Evolutionary conservation across 345 rosid species (phyloP), one percentile per base, ranked within the genome.

Genomic region (Aethionema arabicum): DNA sequence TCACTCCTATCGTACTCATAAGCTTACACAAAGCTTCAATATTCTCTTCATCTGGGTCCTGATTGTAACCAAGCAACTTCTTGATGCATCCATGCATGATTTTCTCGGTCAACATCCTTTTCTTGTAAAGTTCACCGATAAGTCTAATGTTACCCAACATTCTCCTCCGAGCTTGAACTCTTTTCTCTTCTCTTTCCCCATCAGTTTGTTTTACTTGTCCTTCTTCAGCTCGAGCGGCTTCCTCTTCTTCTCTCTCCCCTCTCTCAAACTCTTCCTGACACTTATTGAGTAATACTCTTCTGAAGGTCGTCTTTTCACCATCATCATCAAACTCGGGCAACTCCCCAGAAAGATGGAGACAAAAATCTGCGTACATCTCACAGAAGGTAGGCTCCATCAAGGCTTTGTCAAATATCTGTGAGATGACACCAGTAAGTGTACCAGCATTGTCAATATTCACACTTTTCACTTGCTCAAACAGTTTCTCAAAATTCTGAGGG

Each of bases 181-280:
- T 80, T 76, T 86, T 90, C 61, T 80, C 95, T 73, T 90, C 99
- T 56, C 96, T 86, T 68, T 85, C 87, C 71, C 80, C 96, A 33
- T 71, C 83, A 5, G 99, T 70, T 76, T 72, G 90, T 67, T 83
- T 84, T 53, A 69, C 58, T 70, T 78, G 91, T 30, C 98, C 97
- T 59, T 87, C 97, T 68, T 84, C 91, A 33, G 86, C 83, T 82
- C 86, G 83, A 74, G 90, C 72, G 35, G 96, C 98, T 84, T 89
- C 96, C 79, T 92, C 91, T 69, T 90, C 90, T 62, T 95, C 97
- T 59, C 81, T 80, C 70, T 83, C 92, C 42, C 95, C 97, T 62
- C 92, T 83, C 76, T 93, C 99, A 75, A 93, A 93, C 67, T 90
- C 99, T 74, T 84, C 96, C 79, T 93, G 96, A 61, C 99, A 95